A percentile compares a stretch with the other conserved stretches of the same genome.
Evolutionary conservation across 345 rosid genomes (phyloP).

Genomic region (Limnanthes douglasii): DNA sequence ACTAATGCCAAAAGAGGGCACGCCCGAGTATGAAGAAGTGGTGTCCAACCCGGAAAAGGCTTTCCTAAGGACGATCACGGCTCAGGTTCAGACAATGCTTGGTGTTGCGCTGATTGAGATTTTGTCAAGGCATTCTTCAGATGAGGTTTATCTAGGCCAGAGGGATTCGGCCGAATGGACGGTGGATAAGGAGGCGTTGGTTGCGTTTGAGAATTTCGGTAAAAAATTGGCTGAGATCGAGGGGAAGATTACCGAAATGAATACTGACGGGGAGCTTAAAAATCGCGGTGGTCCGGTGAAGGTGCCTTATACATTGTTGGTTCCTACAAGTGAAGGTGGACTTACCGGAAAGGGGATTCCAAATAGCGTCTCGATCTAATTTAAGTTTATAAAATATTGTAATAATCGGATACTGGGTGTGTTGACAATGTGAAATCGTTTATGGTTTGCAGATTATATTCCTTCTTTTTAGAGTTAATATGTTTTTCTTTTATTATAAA

Average conservation of each 20-base stretch:
- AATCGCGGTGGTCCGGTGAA: slow-evolving; percentile 42
- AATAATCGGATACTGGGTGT: too few relatives aligned
- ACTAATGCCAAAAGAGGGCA: slow-evolving; percentile 39
- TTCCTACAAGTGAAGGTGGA: slow-evolving; percentile 36
- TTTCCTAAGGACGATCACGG: slow-evolving; percentile 30
- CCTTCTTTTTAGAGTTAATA: too few relatives aligned
- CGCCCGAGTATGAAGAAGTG: slow-evolving; percentile 38
- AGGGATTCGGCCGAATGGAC: slow-evolving; percentile 44
- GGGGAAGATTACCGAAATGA: slow-evolving; percentile 19
- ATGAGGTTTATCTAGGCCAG: slow-evolving; percentile 52
- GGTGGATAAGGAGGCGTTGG: slow-evolving; percentile 19
- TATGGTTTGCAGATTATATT: too few relatives aligned
- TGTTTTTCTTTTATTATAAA: too few relatives aligned
- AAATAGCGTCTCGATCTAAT: slow-evolving; percentile 45
- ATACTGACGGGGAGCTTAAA: slow-evolving; percentile 18
- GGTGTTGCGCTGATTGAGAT: slow-evolving; percentile 39
- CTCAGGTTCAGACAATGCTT: slow-evolving; percentile 28
- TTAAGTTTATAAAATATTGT: too few relatives aligned
- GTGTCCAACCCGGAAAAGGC: slow-evolving; percentile 27
- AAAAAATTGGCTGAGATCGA: slow-evolving; percentile 32
- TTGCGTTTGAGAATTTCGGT: slow-evolving; percentile 33
- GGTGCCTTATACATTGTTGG: slow-evolving; percentile 33
- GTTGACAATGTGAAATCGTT: too few relatives aligned
- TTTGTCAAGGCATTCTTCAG: slow-evolving; percentile 40
- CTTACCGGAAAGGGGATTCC: slow-evolving; percentile 46